These are phyloP conservation scores for Leavenworthia alabamica DNA, from an alignment of 345 rosid genomes.

Conservation along the genomic window DNA sequence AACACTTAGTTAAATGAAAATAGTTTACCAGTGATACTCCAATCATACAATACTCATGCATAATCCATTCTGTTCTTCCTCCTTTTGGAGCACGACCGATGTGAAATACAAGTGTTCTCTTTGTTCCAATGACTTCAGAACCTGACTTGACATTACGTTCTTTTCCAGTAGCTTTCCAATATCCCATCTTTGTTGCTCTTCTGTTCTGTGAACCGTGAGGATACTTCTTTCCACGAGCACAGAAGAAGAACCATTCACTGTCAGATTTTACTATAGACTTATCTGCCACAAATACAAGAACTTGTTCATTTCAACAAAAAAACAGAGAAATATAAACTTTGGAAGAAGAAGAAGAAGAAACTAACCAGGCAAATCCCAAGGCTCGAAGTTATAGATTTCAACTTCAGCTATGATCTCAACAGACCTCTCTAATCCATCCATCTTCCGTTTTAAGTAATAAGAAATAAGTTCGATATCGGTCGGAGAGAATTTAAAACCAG, in stretches of 20 bases:
- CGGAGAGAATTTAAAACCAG: constrained; percentile 81
- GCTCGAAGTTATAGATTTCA: constrained; percentile 65
- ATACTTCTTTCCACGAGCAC: constrained; percentile 80
- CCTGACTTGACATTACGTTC: constrained; percentile 75
- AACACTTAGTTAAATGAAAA: not conserved
- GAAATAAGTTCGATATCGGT: constrained; percentile 73
- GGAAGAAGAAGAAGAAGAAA: not conserved
- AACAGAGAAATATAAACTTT: not conserved
- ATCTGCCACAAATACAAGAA: constrained; percentile 26
- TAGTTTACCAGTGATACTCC: constrained; percentile 51
- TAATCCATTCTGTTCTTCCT: constrained; percentile 79
- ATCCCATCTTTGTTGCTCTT: constrained; percentile 76
- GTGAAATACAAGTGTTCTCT: constrained; percentile 90
- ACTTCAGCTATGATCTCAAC: constrained; percentile 72
- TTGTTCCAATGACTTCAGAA: constrained; percentile 57
- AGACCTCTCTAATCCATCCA: constrained; percentile 56
- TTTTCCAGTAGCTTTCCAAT: constrained; percentile 95
- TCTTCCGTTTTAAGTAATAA: constrained; percentile 65
- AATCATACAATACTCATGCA: constrained; percentile 74
- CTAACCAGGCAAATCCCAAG: constrained; percentile 88
- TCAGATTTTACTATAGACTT: constrained; percentile 58
- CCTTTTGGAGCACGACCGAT: constrained; percentile 86
- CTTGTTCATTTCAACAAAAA: not conserved
- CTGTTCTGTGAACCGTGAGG: constrained; percentile 80
- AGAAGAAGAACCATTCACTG: constrained; percentile 83